These are phyloP conservation scores for Cytospora schulzeri DNA, from an alignment of 2,329 filamentous ascomycete genomes.

Conservation along the genomic window DNA sequence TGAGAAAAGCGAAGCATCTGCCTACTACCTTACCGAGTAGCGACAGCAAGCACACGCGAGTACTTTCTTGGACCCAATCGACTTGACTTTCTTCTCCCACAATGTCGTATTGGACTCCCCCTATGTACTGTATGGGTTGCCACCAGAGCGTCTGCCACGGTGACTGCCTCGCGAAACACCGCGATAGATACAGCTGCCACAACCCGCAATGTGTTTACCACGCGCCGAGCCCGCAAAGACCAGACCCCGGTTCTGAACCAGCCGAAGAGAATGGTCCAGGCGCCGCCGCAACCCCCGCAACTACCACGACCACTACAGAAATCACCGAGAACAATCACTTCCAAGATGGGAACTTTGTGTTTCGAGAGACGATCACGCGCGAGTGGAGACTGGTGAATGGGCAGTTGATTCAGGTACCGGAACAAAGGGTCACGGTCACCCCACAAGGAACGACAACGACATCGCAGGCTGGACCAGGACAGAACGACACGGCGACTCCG, in stretches of 20 bases:
- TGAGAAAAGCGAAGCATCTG: not conserved
- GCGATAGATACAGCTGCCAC: constrained; percentile 11
- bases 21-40: not conserved
- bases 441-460: no score
- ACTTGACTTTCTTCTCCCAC: not conserved
- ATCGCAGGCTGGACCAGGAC: not conserved
- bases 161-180: not conserved
- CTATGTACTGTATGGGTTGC: constrained; percentile 14
- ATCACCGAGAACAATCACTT: not conserved
- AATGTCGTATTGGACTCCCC: not conserved
- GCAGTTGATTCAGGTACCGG: not conserved
- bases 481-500: rapidly evolving
- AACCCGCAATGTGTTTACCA: constrained; percentile 9
- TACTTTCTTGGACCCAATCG: not conserved
- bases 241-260: not conserved
- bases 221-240: not conserved
- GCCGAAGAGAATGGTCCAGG: not conserved
- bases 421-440: not conserved
- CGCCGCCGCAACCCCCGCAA: rapidly evolving
- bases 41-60: not conserved
- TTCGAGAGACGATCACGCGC: not conserved
- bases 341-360: not conserved
- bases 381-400: not conserved
- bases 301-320: no score
- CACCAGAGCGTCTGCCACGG: not conserved